phyloP scores from a whole-genome alignment of 352 stramenopile species.

The Blastocystis sp. region DNA sequence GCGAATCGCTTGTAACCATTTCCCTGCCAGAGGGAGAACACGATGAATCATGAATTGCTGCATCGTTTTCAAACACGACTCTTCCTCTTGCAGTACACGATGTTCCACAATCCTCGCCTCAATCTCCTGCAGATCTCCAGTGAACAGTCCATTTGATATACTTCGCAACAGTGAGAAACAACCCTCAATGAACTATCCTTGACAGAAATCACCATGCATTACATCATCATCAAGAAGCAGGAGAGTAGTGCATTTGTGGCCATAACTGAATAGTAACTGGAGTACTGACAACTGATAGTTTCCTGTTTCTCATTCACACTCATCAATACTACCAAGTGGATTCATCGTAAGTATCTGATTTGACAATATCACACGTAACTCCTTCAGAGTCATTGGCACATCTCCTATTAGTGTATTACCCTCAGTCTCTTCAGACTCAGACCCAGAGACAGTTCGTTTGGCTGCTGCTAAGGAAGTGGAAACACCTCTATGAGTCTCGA shows the following conservation, averaged over 20 bases:
- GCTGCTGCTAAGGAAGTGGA: neutral
- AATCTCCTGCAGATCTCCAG: neutral
- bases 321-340: neutral
- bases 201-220: neutral
- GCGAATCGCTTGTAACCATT: slow-evolving; percentile 21
- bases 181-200: neutral
- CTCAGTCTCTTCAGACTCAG: neutral
- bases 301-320: neutral
- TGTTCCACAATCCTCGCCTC: neutral
- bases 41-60: neutral
- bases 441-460: neutral
- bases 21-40: neutral
- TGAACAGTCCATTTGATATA: neutral
- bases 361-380: neutral
- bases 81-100: neutral
- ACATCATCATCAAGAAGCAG: neutral
- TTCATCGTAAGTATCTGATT: neutral
- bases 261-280: slow-evolving; percentile 6
- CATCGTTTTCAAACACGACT: neutral
- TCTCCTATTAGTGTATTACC: neutral
- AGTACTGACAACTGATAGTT: neutral
- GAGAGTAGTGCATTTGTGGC: neutral
- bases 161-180: neutral
- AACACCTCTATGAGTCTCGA: neutral
- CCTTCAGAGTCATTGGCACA: neutral